phyloP scores from a whole-genome alignment of 345 rosid genomes.

The Populus tremula region DNA sequence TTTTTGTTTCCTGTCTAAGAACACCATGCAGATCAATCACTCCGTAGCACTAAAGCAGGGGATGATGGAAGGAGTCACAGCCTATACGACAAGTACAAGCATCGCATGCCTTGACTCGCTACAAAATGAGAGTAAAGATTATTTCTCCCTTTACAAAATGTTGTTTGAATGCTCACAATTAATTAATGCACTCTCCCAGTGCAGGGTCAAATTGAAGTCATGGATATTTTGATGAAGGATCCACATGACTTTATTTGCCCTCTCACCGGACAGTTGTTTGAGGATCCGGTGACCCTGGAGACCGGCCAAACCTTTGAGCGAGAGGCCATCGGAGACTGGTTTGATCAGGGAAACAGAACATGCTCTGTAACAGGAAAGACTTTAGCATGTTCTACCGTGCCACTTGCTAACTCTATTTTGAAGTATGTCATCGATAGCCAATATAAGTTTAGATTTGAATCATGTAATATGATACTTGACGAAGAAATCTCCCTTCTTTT shows the following conservation, averaged over 20 bases:
- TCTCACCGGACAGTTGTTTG: constrained; percentile 46
- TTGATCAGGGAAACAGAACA: constrained; percentile 50
- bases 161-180: constrained; percentile 14
- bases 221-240: constrained; percentile 26
- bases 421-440: constrained; percentile 38
- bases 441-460: no score
- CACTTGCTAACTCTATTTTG: constrained; percentile 47
- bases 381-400: constrained; percentile 38
- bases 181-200: constrained; percentile 5
- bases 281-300: constrained; percentile 62
- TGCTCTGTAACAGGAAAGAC: constrained; percentile 57
- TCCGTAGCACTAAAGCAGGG: no score
- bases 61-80: no score
- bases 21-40: no score
- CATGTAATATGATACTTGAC: no score
- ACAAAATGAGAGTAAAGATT: neutral
- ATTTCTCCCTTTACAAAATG: neutral
- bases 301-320: constrained; percentile 63
- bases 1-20: no score
- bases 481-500: no score
- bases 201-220: constrained; percentile 29
- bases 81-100: no score
- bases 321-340: constrained; percentile 50
- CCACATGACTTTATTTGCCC: constrained; percentile 50
- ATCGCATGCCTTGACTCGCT: no score